Percentiles rank a stretch among this genome's conserved stretches.
Evolutionary conservation across 805 yeast species (phyloP).

Genomic region (Candida insectorum): DNA sequence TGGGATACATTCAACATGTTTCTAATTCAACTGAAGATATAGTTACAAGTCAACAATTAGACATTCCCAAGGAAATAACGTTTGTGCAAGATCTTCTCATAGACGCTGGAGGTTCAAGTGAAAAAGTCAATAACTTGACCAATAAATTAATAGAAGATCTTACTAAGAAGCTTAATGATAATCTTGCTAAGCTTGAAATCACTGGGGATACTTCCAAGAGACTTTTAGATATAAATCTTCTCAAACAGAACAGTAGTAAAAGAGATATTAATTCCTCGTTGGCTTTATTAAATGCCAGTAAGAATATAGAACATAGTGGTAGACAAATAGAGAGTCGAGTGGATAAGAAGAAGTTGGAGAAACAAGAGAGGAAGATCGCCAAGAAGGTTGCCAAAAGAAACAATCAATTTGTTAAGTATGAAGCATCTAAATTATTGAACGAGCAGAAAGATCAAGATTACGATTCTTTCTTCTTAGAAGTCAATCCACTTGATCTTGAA

Average conservation of each 20-base stretch:
- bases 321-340: conserved; percentile 91
- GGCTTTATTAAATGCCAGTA: conserved; percentile 71
- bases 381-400: conserved; percentile 92
- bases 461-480: conserved; percentile 91
- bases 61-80: conserved; percentile 61
- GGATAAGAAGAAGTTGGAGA: conserved; percentile 93
- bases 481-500: conserved; percentile 91
- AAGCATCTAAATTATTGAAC: conserved; percentile 85
- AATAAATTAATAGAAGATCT: conserved; percentile 46
- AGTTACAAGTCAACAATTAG: conserved; percentile 70
- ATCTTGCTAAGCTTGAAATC: conserved; percentile 68
- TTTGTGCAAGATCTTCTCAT: conserved; percentile 64
- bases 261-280: conserved; percentile 74
- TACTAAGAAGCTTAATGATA: conserved; percentile 54
- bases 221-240: conserved; percentile 72
- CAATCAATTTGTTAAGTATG: conserved; percentile 80
- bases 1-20: conserved; percentile 84
- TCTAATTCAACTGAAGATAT: conserved; percentile 77
- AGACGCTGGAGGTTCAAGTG: conserved; percentile 78
- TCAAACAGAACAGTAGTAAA: conserved; percentile 53
- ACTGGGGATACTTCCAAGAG: conserved; percentile 89
- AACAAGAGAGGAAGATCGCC: conserved; percentile 96
- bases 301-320: conserved; percentile 88
- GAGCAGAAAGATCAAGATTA: conserved; percentile 69
- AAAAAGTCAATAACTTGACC: conserved; percentile 50